Percentiles rank a stretch among this genome's conserved stretches.
phyloP scores from a whole-genome alignment of 2,329 filamentous ascomycete genomes.

The Rhytidhysteron rufulum region DNA sequence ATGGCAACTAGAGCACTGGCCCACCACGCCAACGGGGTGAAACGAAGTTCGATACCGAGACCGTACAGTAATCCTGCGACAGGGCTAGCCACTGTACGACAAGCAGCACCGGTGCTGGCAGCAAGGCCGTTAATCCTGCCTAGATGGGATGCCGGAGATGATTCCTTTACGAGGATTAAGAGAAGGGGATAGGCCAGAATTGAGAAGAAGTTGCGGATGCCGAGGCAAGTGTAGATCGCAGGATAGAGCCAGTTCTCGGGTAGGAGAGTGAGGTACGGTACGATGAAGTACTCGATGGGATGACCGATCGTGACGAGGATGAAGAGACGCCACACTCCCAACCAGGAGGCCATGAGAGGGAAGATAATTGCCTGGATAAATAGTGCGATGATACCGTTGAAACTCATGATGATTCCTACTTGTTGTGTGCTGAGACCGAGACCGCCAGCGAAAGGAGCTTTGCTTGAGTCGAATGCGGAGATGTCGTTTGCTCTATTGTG shows the following conservation, averaged over 20 bases:
- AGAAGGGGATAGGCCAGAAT: conserved; percentile 67
- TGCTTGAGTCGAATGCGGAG: conserved; percentile 20
- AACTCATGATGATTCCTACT: conserved; percentile 64
- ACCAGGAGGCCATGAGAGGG: conserved; percentile 57
- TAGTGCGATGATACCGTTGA: conserved; percentile 69
- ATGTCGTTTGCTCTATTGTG: conserved; percentile 54
- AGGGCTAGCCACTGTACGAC: conserved; percentile 66
- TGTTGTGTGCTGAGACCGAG: conserved; percentile 63
- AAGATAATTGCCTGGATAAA: conserved; percentile 71
- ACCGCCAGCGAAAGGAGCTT: conserved; percentile 51
- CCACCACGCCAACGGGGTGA: conserved; percentile 63
- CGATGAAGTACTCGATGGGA: conserved; percentile 64
- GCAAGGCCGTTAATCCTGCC: conserved; percentile 71
- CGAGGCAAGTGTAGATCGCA: conserved; percentile 63
- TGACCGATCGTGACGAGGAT: conserved; percentile 62
- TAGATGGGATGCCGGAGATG: conserved; percentile 58
- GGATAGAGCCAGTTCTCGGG: conserved; percentile 52
- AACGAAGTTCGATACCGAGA: conserved; percentile 53
- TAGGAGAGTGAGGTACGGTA: conserved; percentile 63
- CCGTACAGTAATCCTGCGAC: conserved; percentile 66
- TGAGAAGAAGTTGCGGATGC: conserved; percentile 63
- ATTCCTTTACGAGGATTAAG: conserved; percentile 70
- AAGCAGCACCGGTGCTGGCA: conserved; percentile 67
- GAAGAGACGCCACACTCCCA: conserved; percentile 67
- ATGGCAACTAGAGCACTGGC: conserved; percentile 54